Base-by-base conservation (phyloP, 1,284 basidiomycete genomes). In the Agroathelia rolfsii region DNA sequence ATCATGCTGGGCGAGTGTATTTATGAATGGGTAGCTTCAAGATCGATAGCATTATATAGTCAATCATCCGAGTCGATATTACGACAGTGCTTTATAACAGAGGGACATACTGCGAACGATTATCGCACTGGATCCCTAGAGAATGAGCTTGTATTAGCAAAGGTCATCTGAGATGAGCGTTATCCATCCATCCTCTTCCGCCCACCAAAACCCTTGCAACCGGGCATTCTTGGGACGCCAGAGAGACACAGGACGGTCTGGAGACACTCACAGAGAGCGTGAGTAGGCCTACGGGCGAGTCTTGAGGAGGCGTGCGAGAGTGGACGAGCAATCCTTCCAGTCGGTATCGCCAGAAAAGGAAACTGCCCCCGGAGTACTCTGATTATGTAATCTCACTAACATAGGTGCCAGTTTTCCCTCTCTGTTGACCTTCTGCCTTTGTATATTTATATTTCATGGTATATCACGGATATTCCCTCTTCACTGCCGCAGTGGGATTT, bases 1-100 rank as follows among this genome's bases (percentile, higher is more conserved):
- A 89, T 79, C 85, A 89, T 89, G 64, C 57, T 86, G 73, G 67
- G 66, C 61, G 44, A 56, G 47, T 47, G 12, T 19, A 24, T 51
- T 50, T 57, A 59, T 51, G 40, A 45, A 56, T 55, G 49, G 59
- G 60, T 62, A 62, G 65, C 61, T 68, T 36, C 20, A 6, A 13
- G 14, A 30, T 24, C 11, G 9, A 14, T 25, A 7, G 18, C 3
- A 12, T 20, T 10, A 33, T 17, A n/a, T 29, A 1, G 13, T 36
- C 32, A 44, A 32, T 21, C 17, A 12, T 29, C 11, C 4, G 27
- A 14, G 3, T 3, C 6, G 19, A 12, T 9, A 4, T 3, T 3
- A 13, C 7, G 14, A 10, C 12, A 19, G 13, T n/a, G n/a, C n/a
- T n/a, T n/a, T n/a, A n/a, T n/a, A n/a, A n/a, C n/a, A n/a, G n/a